A percentile compares a stretch with the other conserved stretches of the same genome.
phyloP scores from a whole-genome alignment of 2,329 filamentous ascomycete species.

The Claviceps pusilla region DNA sequence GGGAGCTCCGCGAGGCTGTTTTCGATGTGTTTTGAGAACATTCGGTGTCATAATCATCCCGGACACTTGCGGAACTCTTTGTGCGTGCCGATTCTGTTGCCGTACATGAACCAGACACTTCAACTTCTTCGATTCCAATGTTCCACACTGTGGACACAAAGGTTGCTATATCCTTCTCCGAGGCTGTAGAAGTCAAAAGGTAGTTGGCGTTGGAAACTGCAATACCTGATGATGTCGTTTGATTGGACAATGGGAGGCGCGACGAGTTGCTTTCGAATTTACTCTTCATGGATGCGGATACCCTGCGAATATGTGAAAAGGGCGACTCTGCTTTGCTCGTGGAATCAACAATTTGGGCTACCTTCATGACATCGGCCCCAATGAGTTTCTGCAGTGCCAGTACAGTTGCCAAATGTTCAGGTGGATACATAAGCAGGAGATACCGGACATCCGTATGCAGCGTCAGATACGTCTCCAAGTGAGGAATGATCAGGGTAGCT shows the following conservation, averaged over 20 bases:
- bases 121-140: conserved; percentile 17
- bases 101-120: conserved; percentile 25
- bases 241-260: conserved; percentile 11
- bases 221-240: conserved; percentile 14
- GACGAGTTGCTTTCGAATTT: conserved; percentile 11
- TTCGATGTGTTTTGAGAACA: conserved; percentile 12
- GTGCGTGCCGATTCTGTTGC: conserved; percentile 8
- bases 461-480: conserved; percentile 44
- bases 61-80: conserved; percentile 11
- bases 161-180: conserved; percentile 34
- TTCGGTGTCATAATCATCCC: conserved; percentile 15
- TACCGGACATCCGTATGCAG: conserved; percentile 37
- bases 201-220: conserved; percentile 40
- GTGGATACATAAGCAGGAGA: conserved; percentile 43
- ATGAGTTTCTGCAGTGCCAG: conserved; percentile 42
- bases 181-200: conserved; percentile 39
- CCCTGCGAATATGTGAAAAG: conserved; percentile 25
- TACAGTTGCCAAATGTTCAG: conserved; percentile 40
- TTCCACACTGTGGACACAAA: conserved; percentile 40
- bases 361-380: conserved; percentile 40
- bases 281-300: conserved; percentile 15
- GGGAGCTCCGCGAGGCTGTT: conserved; percentile 8
- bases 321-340: conserved; percentile 22
- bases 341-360: conserved; percentile 40
- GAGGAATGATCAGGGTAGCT: conserved; percentile 43